These are phyloP conservation scores for Globisporangium cystogenes DNA, from an alignment of 352 stramenopile species.

Conservation along the genomic window DNA sequence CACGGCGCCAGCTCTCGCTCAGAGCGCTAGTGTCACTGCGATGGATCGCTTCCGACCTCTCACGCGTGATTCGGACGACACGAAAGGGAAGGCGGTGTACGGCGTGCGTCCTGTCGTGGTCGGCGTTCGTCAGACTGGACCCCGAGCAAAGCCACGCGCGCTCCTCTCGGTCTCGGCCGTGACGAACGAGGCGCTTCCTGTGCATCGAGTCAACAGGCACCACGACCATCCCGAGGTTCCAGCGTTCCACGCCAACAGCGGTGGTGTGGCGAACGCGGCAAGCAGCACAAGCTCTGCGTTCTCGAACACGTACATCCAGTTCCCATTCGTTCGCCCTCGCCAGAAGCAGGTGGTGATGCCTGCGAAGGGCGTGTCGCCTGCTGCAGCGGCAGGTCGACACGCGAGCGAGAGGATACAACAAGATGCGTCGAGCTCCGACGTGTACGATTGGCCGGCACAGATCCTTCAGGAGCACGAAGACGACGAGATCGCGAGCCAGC, in stretches of 20 bases:
- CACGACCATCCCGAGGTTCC: not conserved
- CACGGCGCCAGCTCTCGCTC: slow-evolving; percentile 14
- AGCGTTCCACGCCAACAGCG: not conserved
- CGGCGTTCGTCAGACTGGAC: slow-evolving; percentile 21
- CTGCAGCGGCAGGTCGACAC: not conserved
- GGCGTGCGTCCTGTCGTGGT: slow-evolving; percentile 22
- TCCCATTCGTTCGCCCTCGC: slow-evolving; percentile 36
- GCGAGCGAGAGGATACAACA: not conserved
- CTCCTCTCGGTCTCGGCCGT: slow-evolving; percentile 14
- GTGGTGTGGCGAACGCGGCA: not conserved
- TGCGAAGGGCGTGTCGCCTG: slow-evolving; percentile 2
- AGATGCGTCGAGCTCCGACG: slow-evolving; percentile 1
- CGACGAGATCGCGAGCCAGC: slow-evolving; percentile 3
- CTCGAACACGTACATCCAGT: slow-evolving; percentile 54
- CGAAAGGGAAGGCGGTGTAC: not conserved
- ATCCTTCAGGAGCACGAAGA: slow-evolving; percentile 16
- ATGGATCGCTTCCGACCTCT: slow-evolving; percentile 37
- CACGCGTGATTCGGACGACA: slow-evolving; percentile 13
- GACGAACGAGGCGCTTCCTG: slow-evolving; percentile 1
- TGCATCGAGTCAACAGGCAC: not conserved
- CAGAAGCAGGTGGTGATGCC: slow-evolving; percentile 17
- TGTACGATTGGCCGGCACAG: not conserved
- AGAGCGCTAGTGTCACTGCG: slow-evolving; percentile 31
- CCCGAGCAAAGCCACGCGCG: slow-evolving; percentile 19
- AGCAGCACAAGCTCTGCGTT: not conserved